Evolutionary conservation across 441 rosid species (phyloP), one percentile per base, ranked within the genome.

Genomic region (Oxalis stricta): DNA sequence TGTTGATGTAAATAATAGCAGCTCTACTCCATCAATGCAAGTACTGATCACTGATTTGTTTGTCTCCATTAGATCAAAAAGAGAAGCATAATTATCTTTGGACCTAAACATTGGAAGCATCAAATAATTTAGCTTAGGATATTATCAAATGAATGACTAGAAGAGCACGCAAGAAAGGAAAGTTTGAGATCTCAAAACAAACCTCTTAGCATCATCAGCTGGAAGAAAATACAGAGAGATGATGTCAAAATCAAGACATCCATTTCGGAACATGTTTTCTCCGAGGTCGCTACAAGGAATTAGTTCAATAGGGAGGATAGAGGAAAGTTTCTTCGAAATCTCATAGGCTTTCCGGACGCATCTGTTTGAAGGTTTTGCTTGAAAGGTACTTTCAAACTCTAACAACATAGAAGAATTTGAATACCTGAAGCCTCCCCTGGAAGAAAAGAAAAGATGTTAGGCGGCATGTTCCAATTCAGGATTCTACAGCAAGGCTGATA

Each of bases 1-100:
- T 63, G n/a, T 71, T 8, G 82, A 73, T 36, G 86, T 56, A 50
- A 70, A 82, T 65, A 85, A 58, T 42, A 79, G 52, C 76, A 85
- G 44, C 50, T 75, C 77, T n/a, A 60, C 45, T 52, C 69, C 81
- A 46, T 60, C 56, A 19, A 79, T 36, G 30, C 48, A 53, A 61
- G 58, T 58, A 64, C 55, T 72, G 59, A 78, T 53, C 44, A 46
- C 67, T 37, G 55, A 59, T 37, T 69, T 50, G 41, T 55, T 38
- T 14, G 16, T 48, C 37, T 41, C 70, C 71, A 83, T 58, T 30
- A 69, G 66, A 31, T 58, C 45, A 24, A 56, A 46, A 35, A 85
- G 64, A 44, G 29, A 23, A 44, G 36, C 32, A 52, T 38, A 38
- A 20, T 60, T 60, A 31, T 35, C 44, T 13, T 56, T 46, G 40